Percentiles rank a stretch among this genome's conserved stretches.
These are phyloP conservation scores for Rhododendron kiyosumense DNA, from an alignment of 148 eudicot species.

Conservation along the genomic window DNA sequence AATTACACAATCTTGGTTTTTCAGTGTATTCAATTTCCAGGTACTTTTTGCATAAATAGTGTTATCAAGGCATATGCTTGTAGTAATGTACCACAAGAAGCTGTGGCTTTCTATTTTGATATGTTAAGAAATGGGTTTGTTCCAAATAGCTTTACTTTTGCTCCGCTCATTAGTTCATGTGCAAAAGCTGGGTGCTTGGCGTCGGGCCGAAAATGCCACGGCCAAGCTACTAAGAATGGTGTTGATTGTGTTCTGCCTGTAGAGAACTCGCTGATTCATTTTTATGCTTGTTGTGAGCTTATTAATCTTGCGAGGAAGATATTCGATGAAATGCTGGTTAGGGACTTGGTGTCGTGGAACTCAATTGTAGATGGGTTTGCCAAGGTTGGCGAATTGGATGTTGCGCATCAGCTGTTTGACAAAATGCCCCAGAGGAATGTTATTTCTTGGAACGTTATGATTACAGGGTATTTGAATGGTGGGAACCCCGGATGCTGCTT, in stretches of 20 bases:
- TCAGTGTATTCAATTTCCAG: conserved; percentile 28
- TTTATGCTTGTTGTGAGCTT: conserved; percentile 56
- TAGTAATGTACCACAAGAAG: conserved; percentile 32
- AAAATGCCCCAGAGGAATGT: conserved; percentile 52
- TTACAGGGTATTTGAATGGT: conserved; percentile 50
- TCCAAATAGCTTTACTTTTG: conserved; percentile 63
- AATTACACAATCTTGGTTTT: conserved; percentile 43
- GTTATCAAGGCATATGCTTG: conserved; percentile 56
- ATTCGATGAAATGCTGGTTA: conserved; percentile 49
- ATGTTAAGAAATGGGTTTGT: conserved; percentile 44
- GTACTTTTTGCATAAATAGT: conserved; percentile 55
- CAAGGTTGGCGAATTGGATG: conserved; percentile 38
- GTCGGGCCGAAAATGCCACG: conserved; percentile 51
- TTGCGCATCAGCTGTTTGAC: conserved; percentile 58
- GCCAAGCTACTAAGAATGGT: conserved; percentile 59
- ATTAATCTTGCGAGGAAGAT: conserved; percentile 36
- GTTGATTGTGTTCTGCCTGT: conserved; percentile 51
- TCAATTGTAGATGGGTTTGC: conserved; percentile 50
- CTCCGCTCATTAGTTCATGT: conserved; percentile 63
- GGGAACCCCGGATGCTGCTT: conserved; percentile 53
- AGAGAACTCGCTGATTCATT: conserved; percentile 67
- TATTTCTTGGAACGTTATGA: conserved; percentile 71
- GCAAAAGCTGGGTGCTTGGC: conserved; percentile 33
- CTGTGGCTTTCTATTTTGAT: conserved; percentile 46
- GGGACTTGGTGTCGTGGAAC: conserved; percentile 59